Evolutionary conservation across 2,329 filamentous ascomycete species (phyloP).

Genomic region (Paracoccidioides brasiliensis): DNA sequence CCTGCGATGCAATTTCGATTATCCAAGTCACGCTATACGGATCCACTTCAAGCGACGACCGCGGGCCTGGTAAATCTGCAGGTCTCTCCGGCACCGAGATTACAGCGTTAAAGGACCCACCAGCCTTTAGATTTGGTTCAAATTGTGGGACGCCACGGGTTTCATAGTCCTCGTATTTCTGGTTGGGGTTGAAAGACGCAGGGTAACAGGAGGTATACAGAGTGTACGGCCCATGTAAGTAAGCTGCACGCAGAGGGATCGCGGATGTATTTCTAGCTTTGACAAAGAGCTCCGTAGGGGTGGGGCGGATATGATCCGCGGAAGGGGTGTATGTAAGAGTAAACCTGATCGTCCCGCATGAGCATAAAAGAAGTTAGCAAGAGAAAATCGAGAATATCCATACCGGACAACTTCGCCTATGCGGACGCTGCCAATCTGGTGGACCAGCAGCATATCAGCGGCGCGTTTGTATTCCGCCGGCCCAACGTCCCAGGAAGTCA

Average conservation of each 20-base stretch:
- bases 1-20: constrained; percentile 81
- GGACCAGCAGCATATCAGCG: constrained; percentile 65
- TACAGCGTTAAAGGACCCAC: constrained; percentile 69
- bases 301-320: constrained; percentile 77
- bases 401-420: constrained; percentile 89
- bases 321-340: constrained; percentile 86
- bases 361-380: neutral
- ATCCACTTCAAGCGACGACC: constrained; percentile 25
- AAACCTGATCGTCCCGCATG: constrained; percentile 34
- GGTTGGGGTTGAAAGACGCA: constrained; percentile 67
- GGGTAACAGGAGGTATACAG: constrained; percentile 80
- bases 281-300: constrained; percentile 66
- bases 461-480: constrained; percentile 13
- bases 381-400: constrained; percentile 10
- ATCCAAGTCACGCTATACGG: constrained; percentile 63
- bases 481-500: constrained; percentile 24
- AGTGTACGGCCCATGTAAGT: constrained; percentile 90
- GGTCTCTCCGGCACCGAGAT: constrained; percentile 62
- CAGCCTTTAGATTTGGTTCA: constrained; percentile 92
- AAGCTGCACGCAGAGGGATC: constrained; percentile 82
- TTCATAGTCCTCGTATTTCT: constrained; percentile 56
- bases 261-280: constrained; percentile 86
- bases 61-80: constrained; percentile 47
- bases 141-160: constrained; percentile 74
- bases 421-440: constrained; percentile 83